Conservation (phyloP, 2,329 filamentous ascomycete genomes). For the Ophiosphaerella narmari region DNA sequence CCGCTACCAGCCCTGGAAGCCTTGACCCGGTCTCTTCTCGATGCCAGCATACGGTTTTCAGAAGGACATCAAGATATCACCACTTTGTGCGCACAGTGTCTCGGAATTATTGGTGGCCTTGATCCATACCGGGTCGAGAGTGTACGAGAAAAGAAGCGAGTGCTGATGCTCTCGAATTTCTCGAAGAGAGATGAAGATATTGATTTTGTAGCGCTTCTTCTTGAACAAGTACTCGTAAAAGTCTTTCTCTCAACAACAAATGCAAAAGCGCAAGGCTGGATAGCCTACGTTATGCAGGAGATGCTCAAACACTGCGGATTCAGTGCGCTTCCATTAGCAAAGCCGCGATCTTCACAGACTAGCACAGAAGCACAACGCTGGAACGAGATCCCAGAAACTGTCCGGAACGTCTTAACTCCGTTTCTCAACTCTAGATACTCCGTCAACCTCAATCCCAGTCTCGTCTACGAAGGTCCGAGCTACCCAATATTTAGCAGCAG, state of each 20-base stretch:
- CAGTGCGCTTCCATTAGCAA: conserved; percentile 57
- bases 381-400: conserved; percentile 74
- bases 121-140: conserved; percentile 89
- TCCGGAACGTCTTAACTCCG: conserved; percentile 81
- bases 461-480: conserved; percentile 28
- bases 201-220: conserved; percentile 81
- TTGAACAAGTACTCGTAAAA: conserved; percentile 87
- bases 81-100: conserved; percentile 75
- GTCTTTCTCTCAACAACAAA: conserved; percentile 91
- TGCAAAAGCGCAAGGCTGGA: conserved; percentile 82
- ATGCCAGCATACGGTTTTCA: conserved; percentile 82
- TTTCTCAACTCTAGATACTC: conserved; percentile 85
- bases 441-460: conserved; percentile 55
- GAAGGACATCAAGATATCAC: conserved; percentile 69
- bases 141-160: conserved; percentile 76
- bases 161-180: conserved; percentile 88
- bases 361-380: conserved; percentile 73
- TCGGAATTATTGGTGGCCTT: conserved; percentile 88
- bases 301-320: conserved; percentile 80
- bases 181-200: conserved; percentile 75
- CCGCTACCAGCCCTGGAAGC: conserved; percentile 74
- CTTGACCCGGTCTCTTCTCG: conserved; percentile 77
- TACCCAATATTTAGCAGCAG: conserved; percentile 80
- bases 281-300: conserved; percentile 95
- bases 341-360: conserved; percentile 57